Conservation (phyloP, 2,329 filamentous ascomycete genomes). For the Thielaviopsis ethacetica region DNA sequence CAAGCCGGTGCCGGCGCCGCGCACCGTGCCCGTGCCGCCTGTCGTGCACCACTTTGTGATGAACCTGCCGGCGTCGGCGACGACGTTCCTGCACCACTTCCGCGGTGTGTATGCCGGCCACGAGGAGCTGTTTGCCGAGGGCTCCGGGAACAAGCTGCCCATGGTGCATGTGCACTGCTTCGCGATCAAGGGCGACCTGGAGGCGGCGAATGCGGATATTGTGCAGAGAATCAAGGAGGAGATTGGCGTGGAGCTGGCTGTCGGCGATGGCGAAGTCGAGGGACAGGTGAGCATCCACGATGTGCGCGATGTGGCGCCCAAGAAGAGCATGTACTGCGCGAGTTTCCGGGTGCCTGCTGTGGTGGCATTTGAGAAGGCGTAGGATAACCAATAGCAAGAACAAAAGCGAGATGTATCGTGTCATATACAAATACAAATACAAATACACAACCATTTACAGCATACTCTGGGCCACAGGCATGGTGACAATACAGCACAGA, state of each 20-base stretch:
- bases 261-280: conserved; percentile 29
- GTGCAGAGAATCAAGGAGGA: conserved; percentile 26
- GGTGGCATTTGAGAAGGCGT: conserved; percentile 53
- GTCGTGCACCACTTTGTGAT: conserved; percentile 91
- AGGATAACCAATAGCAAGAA: neutral
- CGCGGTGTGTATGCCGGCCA: conserved; percentile 64
- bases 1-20: conserved; percentile 20
- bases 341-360: conserved; percentile 71
- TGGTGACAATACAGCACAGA: neutral
- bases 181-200: conserved; percentile 58
- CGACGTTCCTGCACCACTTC: conserved; percentile 61
- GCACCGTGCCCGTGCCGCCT: conserved; percentile 42
- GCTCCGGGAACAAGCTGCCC: conserved; percentile 47
- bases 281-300: conserved; percentile 42
- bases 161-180: conserved; percentile 94
- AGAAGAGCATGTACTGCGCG: conserved; percentile 94
- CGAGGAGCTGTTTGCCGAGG: conserved; percentile 48
- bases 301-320: conserved; percentile 77
- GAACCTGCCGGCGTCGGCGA: conserved; percentile 85
- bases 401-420: neutral
- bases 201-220: conserved; percentile 39
- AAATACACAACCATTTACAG: neutral
- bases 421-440: neutral
- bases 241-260: conserved; percentile 21
- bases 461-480: neutral